A percentile compares a stretch with the other conserved stretches of the same genome.
phyloP scores from a whole-genome alignment of 2,329 filamentous ascomycete species.

The Ophiognomonia clavigignenti-juglandacearum region DNA sequence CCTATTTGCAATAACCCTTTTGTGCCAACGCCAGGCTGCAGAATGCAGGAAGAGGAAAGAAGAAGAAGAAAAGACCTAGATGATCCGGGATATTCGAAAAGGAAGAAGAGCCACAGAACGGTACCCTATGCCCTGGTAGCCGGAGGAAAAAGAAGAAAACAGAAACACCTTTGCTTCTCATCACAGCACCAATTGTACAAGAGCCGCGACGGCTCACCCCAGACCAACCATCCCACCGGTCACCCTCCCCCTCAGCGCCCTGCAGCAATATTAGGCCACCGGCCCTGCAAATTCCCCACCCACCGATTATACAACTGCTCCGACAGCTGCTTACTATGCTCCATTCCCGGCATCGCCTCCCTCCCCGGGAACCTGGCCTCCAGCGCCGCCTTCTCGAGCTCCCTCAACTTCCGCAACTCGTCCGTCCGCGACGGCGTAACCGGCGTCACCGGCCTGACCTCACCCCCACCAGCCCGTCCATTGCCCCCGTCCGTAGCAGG shows the following conservation, averaged over 20 bases:
- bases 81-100: neutral
- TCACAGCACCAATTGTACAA: neutral
- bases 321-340: conserved; percentile 83
- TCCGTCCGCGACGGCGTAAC: conserved; percentile 19
- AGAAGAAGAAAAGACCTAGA: neutral
- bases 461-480: too few species aligned
- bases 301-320: conserved; percentile 89
- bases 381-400: conserved; percentile 42
- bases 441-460: conserved; percentile 22
- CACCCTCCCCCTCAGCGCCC: conserved; percentile 21
- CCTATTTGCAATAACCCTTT: neutral
- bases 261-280: conserved; percentile 52
- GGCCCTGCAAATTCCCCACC: conserved; percentile 73
- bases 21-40: conserved; percentile 13
- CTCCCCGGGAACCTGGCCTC: conserved; percentile 52
- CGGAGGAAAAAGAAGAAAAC: neutral
- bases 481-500: conserved; percentile 13
- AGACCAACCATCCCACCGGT: too few species aligned
- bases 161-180: neutral
- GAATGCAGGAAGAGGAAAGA: neutral
- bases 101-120: neutral
- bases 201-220: too few species aligned
- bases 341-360: conserved; percentile 67
- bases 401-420: conserved; percentile 27
- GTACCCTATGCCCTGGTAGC: too few species aligned